Evolutionary conservation across 2,329 filamentous ascomycete genomes (phyloP).

Genomic region (Chaetomium sp.): DNA sequence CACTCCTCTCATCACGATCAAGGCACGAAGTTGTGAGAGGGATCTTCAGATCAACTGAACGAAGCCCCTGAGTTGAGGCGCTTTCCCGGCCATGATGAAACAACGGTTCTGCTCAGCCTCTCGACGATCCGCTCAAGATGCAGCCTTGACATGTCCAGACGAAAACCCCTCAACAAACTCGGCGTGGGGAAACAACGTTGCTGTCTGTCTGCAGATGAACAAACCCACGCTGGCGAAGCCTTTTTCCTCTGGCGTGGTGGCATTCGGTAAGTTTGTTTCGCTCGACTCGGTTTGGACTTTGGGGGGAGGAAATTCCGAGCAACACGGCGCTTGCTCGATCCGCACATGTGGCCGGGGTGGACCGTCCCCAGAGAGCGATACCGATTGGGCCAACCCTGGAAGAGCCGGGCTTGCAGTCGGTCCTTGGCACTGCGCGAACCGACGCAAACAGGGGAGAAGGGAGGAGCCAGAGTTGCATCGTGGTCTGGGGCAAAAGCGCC

Average conservation of each 20-base stretch:
- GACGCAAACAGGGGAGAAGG: slow-evolving; percentile 1
- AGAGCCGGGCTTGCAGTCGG: not conserved
- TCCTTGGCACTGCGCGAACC: slow-evolving; percentile 11
- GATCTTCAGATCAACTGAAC: slow-evolving; percentile 1
- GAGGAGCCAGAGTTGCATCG: not conserved
- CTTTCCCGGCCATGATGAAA: slow-evolving; percentile 6
- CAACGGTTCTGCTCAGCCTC: not conserved
- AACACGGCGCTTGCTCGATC: not conserved
- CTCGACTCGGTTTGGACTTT: not conserved
- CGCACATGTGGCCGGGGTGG: slow-evolving; percentile 6
- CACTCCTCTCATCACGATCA: too few relatives aligned
- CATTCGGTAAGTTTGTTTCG: too few relatives aligned
- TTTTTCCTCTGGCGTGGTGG: too few relatives aligned
- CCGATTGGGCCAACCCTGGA: slow-evolving; percentile 8
- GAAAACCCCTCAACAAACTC: too few relatives aligned
- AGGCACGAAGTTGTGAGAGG: not conserved
- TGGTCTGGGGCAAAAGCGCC: slow-evolving; percentile 10
- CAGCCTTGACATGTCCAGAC: too few relatives aligned
- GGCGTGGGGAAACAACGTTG: too few relatives aligned
- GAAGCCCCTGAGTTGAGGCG: not conserved
- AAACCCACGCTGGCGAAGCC: too few relatives aligned
- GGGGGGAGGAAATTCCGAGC: not conserved
- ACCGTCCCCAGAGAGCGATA: not conserved
- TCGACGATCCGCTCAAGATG: not conserved
- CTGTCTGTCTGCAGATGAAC: too few relatives aligned